A percentile compares a stretch with the other conserved stretches of the same genome.
These are phyloP conservation scores for Dioscorea dumetorum DNA, from an alignment of 106 monocot species.

Conservation along the genomic window DNA sequence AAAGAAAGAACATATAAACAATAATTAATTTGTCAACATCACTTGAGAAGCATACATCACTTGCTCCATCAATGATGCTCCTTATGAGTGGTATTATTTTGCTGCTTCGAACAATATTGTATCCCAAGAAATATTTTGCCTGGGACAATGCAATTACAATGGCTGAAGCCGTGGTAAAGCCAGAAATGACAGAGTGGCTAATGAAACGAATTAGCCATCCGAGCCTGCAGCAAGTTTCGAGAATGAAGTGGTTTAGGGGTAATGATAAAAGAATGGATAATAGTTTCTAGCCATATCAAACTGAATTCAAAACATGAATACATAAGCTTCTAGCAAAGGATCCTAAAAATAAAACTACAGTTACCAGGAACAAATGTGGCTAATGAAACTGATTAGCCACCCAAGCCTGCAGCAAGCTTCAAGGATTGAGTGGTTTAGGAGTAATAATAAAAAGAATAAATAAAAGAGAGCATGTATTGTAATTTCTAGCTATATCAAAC, in stretches of 20 bases:
- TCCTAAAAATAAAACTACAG: too few species aligned
- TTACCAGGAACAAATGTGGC: constrained; percentile 22
- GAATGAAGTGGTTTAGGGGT: background rate
- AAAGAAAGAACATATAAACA: too few species aligned
- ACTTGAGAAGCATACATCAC: constrained; percentile 36
- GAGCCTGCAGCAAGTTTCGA: constrained; percentile 42
- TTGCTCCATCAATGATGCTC: constrained; percentile 83
- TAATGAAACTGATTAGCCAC: constrained; percentile 87
- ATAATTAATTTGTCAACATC: background rate
- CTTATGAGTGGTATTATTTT: constrained; percentile 76
- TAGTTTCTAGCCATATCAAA: background rate
- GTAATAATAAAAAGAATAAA: background rate
- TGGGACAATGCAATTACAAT: constrained; percentile 94
- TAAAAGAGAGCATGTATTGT: background rate
- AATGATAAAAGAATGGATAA: constrained; percentile 3
- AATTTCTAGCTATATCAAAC: background rate
- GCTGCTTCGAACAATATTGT: constrained; percentile 70
- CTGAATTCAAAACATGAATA: too few species aligned
- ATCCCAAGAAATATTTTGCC: constrained; percentile 93
- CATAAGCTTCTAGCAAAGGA: too few species aligned
- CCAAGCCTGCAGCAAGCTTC: constrained; percentile 62
- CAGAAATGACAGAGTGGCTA: constrained; percentile 98
- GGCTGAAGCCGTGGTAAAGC: constrained; percentile 93
- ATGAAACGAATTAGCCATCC: constrained; percentile 97
- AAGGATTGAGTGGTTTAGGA: constrained; percentile 2